These are phyloP conservation scores for Petunia hybrid DNA, from an alignment of 305 asterid species.

Conservation along the genomic window DNA sequence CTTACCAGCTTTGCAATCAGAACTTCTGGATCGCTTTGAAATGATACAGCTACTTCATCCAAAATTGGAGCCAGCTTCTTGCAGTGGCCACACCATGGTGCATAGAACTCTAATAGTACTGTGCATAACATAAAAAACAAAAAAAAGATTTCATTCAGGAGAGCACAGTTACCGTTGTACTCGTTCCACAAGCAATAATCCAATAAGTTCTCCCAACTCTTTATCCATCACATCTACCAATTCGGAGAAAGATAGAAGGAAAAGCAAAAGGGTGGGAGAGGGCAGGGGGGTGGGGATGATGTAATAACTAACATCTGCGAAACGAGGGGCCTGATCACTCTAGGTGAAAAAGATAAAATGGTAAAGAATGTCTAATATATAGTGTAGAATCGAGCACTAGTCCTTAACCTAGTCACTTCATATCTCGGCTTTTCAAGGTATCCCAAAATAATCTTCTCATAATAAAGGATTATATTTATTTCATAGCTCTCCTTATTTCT, in stretches of 20 bases:
- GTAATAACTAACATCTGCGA: background rate
- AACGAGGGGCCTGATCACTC: background rate
- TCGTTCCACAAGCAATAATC: background rate
- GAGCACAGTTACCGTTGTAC: background rate
- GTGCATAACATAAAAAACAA: slow-evolving; percentile 14
- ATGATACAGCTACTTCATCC: slow-evolving; percentile 80
- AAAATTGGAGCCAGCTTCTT: slow-evolving; percentile 72
- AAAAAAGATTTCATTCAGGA: background rate
- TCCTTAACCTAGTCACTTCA: background rate
- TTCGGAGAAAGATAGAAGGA: background rate
- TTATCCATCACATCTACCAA: background rate
- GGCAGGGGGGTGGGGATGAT: no score
- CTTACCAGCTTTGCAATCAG: slow-evolving; percentile 73
- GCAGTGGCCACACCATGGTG: slow-evolving; percentile 97
- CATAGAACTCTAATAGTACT: slow-evolving; percentile 77
- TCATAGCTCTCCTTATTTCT: background rate
- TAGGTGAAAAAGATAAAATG: background rate
- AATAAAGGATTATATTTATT: background rate
- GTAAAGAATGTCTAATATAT: background rate
- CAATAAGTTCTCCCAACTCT: background rate
- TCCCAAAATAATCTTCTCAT: background rate
- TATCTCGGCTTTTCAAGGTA: background rate
- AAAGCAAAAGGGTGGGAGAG: background rate
- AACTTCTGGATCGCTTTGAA: slow-evolving; percentile 58
- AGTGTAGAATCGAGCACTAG: background rate